Evolutionary conservation across 2,329 filamentous ascomycete species (phyloP), one percentile per base, ranked within the genome.

Genomic region (Beauveria bassiana): DNA sequence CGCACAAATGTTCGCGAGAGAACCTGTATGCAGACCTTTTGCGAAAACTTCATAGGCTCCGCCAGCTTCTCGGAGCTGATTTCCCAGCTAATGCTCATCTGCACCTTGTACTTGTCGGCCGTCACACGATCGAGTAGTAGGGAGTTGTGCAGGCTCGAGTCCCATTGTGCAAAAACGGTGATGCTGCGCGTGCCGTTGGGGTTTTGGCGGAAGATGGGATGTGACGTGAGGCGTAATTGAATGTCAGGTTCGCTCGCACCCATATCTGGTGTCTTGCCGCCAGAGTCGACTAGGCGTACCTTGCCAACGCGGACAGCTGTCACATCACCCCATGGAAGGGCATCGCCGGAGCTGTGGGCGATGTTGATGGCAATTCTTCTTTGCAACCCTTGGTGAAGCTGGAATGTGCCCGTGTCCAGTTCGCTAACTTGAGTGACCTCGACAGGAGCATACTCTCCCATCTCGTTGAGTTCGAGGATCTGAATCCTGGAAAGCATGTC

Each of bases 341-440:
- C 86, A 65, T 96, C 90, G 18, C 92, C 93, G 5, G 93, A 96
- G 70, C 88, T 96, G 70, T 98, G 93, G 0, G 90, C 91, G n/a
- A 99, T 79, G 64, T 89, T 92, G 70, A 99, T 85, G 7, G 90
- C 86, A 58, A 99, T 86, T 1, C 95, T 86, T 59, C 95, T 84
- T 72, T 99, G 95, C 56, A 99, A 78, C 26, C 95, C 95, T 74
- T 99, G 95, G 69, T 97, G 95, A 38, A 99, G 81, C 72, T 99
- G 95, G 71, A 96, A 98, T 1, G 91, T 90, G 8, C 95, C 95
- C n/a, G 82, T 79, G 69, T 99, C 95, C 45, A 93, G 80, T 67
- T 91, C 89, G 71, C 83, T 90, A 20, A 83, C 88, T 73, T 98
- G 93, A 3, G 95, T 85, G 5, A 98, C 93, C 69, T 99, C 95